Evolutionary conservation across 176 grass and related monocot genomes (phyloP).

Genomic region (Otatea glauca): DNA sequence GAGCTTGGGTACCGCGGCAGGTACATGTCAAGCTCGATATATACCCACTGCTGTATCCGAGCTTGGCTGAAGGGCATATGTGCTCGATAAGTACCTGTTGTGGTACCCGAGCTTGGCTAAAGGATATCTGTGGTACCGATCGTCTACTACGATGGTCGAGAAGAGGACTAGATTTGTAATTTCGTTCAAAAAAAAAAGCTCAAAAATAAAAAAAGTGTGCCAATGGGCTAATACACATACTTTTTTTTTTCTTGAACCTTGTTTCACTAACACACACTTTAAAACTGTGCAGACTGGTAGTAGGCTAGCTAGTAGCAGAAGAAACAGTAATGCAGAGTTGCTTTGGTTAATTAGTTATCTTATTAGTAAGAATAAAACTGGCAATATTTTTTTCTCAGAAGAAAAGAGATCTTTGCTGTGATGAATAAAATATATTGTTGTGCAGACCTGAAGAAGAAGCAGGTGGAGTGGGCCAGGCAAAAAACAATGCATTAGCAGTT

Average conservation of each 20-base stretch:
- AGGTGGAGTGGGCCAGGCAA: not conserved
- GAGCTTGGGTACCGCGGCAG: no score
- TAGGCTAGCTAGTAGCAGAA: not conserved
- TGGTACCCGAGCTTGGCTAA: no score
- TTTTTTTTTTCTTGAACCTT: not conserved
- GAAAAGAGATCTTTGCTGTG: not conserved
- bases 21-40: no score
- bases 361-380: not conserved
- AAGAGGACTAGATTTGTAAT: no score
- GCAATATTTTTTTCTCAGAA: not conserved
- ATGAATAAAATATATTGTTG: not conserved
- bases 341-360: constrained; percentile 1
- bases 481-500: not conserved
- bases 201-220: no score
- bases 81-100: no score
- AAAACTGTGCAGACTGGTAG: not conserved
- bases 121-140: no score
- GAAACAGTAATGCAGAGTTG: not conserved
- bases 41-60: no score
- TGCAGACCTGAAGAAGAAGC: not conserved
- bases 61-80: no score
- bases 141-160: no score
- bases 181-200: no score
- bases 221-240: no score
- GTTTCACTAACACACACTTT: not conserved